Evolutionary conservation across 306 rosid genomes (phyloP).

Genomic region (Dalbergia cochinchinensis): DNA sequence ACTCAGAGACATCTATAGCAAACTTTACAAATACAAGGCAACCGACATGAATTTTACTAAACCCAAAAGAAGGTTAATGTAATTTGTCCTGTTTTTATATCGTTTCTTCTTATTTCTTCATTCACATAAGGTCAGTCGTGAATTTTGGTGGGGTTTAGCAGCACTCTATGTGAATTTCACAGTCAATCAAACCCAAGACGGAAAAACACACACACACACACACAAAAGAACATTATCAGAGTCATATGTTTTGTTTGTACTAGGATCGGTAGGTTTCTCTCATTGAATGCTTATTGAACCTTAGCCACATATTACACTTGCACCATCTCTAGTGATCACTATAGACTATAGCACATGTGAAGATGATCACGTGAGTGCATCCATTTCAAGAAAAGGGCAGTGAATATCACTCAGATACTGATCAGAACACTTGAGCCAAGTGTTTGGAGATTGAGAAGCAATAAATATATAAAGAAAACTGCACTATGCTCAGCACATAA

Average conservation of each 20-base stretch:
- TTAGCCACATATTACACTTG: background rate
- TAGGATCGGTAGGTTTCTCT: background rate
- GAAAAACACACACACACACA: too few relatives aligned
- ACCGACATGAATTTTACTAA: too few relatives aligned
- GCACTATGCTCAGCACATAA: background rate
- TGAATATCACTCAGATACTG: background rate
- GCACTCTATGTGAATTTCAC: background rate
- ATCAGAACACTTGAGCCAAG: background rate
- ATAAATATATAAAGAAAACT: background rate
- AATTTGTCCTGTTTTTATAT: too few relatives aligned
- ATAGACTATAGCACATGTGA: slow-evolving; percentile 1
- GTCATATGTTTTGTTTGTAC: background rate
- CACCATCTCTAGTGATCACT: background rate
- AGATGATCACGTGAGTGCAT: slow-evolving; percentile 27
- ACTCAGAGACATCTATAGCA: too few relatives aligned
- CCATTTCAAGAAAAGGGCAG: background rate
- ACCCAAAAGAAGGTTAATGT: too few relatives aligned
- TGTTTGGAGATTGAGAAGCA: background rate
- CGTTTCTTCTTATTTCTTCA: too few relatives aligned
- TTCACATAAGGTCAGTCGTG: background rate
- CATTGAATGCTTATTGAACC: background rate
- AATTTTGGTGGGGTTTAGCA: background rate
- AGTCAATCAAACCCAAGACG: background rate
- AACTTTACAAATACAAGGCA: too few relatives aligned
- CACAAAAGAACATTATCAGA: too few relatives aligned